Conservation (phyloP, 2,329 filamentous ascomycete species). For the Mariannaea sp. region DNA sequence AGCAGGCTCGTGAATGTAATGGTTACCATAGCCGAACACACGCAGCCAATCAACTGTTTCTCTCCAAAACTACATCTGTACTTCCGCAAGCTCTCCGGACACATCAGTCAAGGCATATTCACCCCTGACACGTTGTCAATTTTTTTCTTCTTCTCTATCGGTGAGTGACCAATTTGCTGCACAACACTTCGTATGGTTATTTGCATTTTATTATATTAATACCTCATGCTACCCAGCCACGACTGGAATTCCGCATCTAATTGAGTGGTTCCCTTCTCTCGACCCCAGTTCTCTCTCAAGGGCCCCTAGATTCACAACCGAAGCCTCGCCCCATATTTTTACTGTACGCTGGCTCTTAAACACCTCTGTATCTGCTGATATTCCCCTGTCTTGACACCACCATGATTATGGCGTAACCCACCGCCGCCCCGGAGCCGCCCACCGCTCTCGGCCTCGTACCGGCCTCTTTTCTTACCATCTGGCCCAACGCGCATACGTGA, state of each 20-base stretch:
- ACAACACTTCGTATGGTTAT: no score
- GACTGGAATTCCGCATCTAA: no score
- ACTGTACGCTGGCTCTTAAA: conserved; percentile 2
- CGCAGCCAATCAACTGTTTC: conserved; percentile 8
- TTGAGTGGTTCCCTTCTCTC: background rate
- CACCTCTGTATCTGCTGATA: conserved; percentile 34
- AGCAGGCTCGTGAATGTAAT: no score
- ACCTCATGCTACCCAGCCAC: no score
- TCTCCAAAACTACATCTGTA: background rate
- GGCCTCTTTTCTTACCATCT: conserved; percentile 13
- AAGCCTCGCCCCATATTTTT: conserved; percentile 1
- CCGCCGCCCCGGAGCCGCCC: conserved; percentile 20
- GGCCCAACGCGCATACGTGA: background rate
- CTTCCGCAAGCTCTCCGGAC: background rate
- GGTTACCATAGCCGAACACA: no score
- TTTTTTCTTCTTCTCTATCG: conserved; percentile 5
- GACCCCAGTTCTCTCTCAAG: background rate
- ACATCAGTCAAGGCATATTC: background rate
- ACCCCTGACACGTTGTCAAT: no score
- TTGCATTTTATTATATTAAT: no score
- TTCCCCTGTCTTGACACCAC: conserved; percentile 24
- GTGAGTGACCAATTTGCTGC: conserved; percentile 8
- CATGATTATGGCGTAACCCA: conserved; percentile 10
- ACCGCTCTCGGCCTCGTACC: conserved; percentile 20
- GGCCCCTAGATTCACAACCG: no score